Base-by-base conservation (phyloP, 129 eudicot species). In the Smallanthus sonchifolius region DNA sequence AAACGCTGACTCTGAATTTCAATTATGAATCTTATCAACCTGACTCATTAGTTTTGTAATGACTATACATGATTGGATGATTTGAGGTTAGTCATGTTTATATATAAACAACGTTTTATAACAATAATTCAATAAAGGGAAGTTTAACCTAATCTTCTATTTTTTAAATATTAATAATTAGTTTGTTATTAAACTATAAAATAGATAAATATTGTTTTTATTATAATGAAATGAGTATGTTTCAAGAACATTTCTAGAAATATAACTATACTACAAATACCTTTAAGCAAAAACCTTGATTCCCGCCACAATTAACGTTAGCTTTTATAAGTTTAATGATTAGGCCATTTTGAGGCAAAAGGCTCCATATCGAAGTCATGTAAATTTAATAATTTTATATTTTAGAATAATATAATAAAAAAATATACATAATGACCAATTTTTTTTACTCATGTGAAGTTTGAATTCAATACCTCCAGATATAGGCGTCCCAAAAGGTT, bases 271-370 rank as follows among this genome's bases (percentile, higher is more conserved):
- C 34, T 9, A 48, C 11, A 66, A 66, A 5, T 67, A 77, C 7
- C 14, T 38, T 75, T 2, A 11, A 69, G 30, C 64, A 64, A 43
- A 51, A 65, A 65, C 78, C 82, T 52, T 54, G 73, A 72, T 79
- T 79, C 78, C 74, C 83, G 78, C 78, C 83, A 65, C 74, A 65
- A 79, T 79, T 42, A 79, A 79, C 74, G 83, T 65, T 17, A 19
- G 15, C 78, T 79, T 73, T 72, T 68, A 32, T 45, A 65, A 65
- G 78, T 65, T 30, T 71, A 30, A 71, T 72, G 73, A 78, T 78
- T 71, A 78, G 72, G 59, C 55, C 77, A 63, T 71, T 77, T 71
- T 63, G 20, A 44, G 68, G 69, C 70, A 69, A 77, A 24, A 67
- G 48, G 62, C 49, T 55, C 39, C 57, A 56, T 11, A 57, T 57